Base-by-base conservation (phyloP, 2,329 filamentous ascomycete species). In the Pseudocercospora musae region DNA sequence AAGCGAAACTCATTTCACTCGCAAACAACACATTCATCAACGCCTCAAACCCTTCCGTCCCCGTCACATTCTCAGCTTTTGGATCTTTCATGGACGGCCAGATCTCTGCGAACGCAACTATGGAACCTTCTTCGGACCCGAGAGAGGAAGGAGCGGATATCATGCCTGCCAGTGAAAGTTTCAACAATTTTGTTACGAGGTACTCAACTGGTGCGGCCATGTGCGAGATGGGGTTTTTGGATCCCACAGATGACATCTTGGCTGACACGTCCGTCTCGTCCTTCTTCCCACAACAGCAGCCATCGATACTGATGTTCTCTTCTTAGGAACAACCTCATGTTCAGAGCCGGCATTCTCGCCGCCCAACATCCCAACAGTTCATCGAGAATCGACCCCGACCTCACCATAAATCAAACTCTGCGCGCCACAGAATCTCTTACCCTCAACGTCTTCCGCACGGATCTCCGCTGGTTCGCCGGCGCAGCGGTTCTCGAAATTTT, bases 11-110 rank as follows among this genome's bases (percentile, higher is more conserved):
- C 13, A 25, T 66, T 5, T 31, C 53, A 2, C 21, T 66, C 13
- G 64, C 61, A 13, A 66, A 66, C 23, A 66, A 66, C 33, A 66
- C 64, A 1, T 31, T 37, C 29, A 29, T 57, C 21, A 52, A 58
- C 13, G 4, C 11, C 9, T 58, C 58, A 18, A 44, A 59, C n/a
- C 13, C 13, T 9, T 18, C 25, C 11, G 10, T 54, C 2, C 13
- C 37, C 4, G 21, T 61, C 21, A 59, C 54, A 9, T 46, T 58
- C 20, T 54, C 61, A 11, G 25, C 49, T 23, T 44, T 63, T 4
- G 44, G 25, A n/a, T 29, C 49, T 9, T 64, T 59, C 33, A 57
- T 64, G n/a, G 21, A 40, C 5, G 48, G 58, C 10, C 58, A 60
- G 7, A 33, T 60, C 8, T 20, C 31, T 37, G 29, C 58, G 4